Percentiles rank a stretch among this genome's conserved stretches.
phyloP scores from a whole-genome alignment of 2,329 filamentous ascomycete genomes.

The Fusarium nematophilum region DNA sequence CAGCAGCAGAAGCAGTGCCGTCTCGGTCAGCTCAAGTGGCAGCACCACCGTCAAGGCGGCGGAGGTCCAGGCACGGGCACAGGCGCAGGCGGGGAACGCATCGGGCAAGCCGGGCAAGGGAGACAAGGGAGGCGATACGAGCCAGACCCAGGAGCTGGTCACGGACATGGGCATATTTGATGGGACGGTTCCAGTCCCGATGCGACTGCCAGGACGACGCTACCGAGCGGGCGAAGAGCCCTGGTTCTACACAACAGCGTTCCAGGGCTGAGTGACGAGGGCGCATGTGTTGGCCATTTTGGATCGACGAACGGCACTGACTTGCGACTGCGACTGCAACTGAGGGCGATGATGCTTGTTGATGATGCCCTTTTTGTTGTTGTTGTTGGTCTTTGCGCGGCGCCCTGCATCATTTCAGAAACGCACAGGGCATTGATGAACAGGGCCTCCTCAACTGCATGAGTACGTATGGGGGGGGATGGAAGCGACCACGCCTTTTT shows the following conservation, averaged over 20 bases:
- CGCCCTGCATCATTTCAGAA: slow-evolving; percentile 8
- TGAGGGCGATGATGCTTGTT: slow-evolving; percentile 23
- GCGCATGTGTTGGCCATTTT: slow-evolving; percentile 23
- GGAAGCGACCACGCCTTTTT: too few relatives aligned
- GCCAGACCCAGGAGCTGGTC: slow-evolving; percentile 21
- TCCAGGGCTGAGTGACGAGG: slow-evolving; percentile 38
- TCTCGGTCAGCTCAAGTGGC: slow-evolving; percentile 9
- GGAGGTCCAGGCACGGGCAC: slow-evolving; percentile 34
- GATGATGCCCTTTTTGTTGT: slow-evolving; percentile 18
- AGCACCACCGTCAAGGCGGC: slow-evolving; percentile 35
- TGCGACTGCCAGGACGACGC: slow-evolving; percentile 66
- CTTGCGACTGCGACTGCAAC: too few relatives aligned
- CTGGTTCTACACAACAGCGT: slow-evolving; percentile 58
- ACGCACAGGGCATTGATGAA: slow-evolving; percentile 5
- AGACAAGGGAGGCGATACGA: slow-evolving; percentile 32
- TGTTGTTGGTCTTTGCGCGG: slow-evolving; percentile 24
- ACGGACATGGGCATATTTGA: slow-evolving; percentile 58
- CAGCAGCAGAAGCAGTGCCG: slow-evolving; percentile 24
- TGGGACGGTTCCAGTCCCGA: slow-evolving; percentile 70
- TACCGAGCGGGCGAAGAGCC: slow-evolving; percentile 57
- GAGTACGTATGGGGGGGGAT: background rate
- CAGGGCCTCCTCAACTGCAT: background rate
- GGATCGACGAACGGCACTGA: slow-evolving; percentile 11
- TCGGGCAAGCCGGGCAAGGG: slow-evolving; percentile 27
- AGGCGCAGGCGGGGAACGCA: slow-evolving; percentile 30